A percentile compares a stretch with the other conserved stretches of the same genome.
phyloP scores from a whole-genome alignment of 139 green algal species.

The Chlamydomonas sp. region DNA sequence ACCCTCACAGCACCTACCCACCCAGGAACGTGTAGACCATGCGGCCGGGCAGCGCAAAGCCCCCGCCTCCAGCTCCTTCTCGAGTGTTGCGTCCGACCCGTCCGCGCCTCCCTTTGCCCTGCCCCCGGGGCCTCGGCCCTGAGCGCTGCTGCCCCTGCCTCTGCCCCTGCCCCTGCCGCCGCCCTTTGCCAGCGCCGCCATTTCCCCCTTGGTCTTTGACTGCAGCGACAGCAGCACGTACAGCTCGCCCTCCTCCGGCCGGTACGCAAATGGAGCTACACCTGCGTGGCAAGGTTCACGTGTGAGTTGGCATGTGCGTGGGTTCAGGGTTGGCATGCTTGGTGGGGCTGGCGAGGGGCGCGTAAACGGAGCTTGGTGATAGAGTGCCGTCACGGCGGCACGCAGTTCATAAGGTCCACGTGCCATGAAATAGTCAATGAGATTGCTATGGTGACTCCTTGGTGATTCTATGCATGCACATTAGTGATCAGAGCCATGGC shows the following conservation, averaged over 20 bases:
- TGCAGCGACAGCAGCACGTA: constrained; percentile 28
- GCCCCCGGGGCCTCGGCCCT: no score
- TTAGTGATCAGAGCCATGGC: not conserved
- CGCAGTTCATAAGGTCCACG: no score
- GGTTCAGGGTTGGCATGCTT: not conserved
- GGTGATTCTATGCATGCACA: not conserved
- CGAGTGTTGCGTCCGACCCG: no score
- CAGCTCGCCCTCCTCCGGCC: constrained; percentile 2
- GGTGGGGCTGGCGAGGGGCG: not conserved
- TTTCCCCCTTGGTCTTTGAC: not conserved
- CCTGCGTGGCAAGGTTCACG: not conserved
- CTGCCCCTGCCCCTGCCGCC: not conserved
- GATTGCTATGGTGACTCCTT: not conserved
- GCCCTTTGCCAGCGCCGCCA: not conserved
- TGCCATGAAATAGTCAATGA: no score
- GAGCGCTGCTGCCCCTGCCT: not conserved
- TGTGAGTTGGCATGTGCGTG: not conserved
- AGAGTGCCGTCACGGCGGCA: not conserved
- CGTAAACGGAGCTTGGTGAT: not conserved
- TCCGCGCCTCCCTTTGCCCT: no score
- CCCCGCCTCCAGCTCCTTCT: no score
- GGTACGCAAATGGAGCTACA: constrained; percentile 17
- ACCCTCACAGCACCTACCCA: not conserved
- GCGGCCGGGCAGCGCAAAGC: no score
- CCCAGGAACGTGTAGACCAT: constrained; percentile 23